Evolutionary conservation across 1,139 yeast species (phyloP).

Genomic region (Pichia cactophila): DNA sequence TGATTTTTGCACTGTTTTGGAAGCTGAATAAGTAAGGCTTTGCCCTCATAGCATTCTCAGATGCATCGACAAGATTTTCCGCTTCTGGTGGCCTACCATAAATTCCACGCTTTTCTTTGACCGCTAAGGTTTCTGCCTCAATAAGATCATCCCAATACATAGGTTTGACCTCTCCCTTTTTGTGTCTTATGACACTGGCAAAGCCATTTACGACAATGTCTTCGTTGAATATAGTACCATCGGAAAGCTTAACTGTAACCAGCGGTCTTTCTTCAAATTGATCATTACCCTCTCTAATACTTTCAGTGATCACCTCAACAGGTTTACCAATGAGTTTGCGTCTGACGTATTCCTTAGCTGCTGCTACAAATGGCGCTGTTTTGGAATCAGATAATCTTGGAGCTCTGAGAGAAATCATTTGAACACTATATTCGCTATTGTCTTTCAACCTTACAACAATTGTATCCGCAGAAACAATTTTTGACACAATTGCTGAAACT

Average conservation of each 20-base stretch:
- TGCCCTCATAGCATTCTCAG: conserved; percentile 66
- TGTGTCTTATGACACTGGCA: conserved; percentile 74
- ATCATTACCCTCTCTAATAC: conserved; percentile 57
- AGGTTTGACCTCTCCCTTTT: conserved; percentile 67
- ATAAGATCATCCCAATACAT: conserved; percentile 70
- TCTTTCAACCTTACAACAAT: conserved; percentile 42
- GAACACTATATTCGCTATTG: conserved; percentile 53
- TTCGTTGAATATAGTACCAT: conserved; percentile 55
- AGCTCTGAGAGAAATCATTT: conserved; percentile 64
- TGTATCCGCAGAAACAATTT: conserved; percentile 66
- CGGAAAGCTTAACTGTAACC: conserved; percentile 44
- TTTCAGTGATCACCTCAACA: conserved; percentile 54
- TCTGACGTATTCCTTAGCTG: conserved; percentile 70
- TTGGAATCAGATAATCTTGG: conserved; percentile 60
- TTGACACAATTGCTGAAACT: conserved; percentile 48
- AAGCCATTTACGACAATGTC: conserved; percentile 55
- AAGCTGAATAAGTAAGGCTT: conserved; percentile 66
- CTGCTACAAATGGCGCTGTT: conserved; percentile 50
- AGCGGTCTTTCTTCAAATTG: conserved; percentile 59
- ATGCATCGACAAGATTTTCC: conserved; percentile 68
- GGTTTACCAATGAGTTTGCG: conserved; percentile 61
- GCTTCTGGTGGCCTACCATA: conserved; percentile 52
- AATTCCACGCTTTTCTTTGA: conserved; percentile 52
- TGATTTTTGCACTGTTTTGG: conserved; percentile 55
- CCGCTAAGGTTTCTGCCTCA: conserved; percentile 62